Evolutionary conservation across 768 basidiomycete species (phyloP), one percentile per base, ranked within the genome.

Genomic region (Boletus subcaerulescens): DNA sequence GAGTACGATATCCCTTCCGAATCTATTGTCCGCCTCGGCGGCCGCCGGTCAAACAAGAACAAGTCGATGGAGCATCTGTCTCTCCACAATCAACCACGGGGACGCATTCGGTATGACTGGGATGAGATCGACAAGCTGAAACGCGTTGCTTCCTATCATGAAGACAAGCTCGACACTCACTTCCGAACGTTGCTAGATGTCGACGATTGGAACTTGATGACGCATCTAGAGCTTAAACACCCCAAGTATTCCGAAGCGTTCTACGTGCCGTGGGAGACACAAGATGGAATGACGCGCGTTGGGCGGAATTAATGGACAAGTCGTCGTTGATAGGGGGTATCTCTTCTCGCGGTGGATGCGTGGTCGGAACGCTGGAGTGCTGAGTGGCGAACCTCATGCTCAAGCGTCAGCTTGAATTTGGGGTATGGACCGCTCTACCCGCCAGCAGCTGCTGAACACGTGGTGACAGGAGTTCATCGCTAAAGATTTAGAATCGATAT

Each of bases 21-120:
- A 3, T 73, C 66, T 31, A 79, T 89, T 40, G 77, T 86, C n/a
- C 78, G 87, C 0, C 71, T 88, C 0, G 77, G 76, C 0, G 76
- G 86, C 2, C 86, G 3, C 20, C 3, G 86, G 60, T 72, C 78
- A 3, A 82, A 79, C 6, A 1, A 70, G 0, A 20, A 20, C 20
- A 20, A 20, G 20, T 58, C 71, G 0, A 83, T 78, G 0, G 80
- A 76, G 18, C 65, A 69, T 4, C 66, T 87, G n/a, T 56, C 72
- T 1, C 65, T 88, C 1, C 69, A 71, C 50, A 56, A 29, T 3
- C 60, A 32, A 54, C 57, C 45, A 4, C 50, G 53, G 10, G 20
- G 5, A 5, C 14, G 15, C 0, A 17, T 51, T 39, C 4, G 0
- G 9, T 43, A 52, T 15, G 8, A 52, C 26, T 60, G 58, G 53